Percentiles rank a stretch among this genome's conserved stretches.
Evolutionary conservation across 169 alveolate species (phyloP).

Genomic region (Eimeria nieschulzi): DNA sequence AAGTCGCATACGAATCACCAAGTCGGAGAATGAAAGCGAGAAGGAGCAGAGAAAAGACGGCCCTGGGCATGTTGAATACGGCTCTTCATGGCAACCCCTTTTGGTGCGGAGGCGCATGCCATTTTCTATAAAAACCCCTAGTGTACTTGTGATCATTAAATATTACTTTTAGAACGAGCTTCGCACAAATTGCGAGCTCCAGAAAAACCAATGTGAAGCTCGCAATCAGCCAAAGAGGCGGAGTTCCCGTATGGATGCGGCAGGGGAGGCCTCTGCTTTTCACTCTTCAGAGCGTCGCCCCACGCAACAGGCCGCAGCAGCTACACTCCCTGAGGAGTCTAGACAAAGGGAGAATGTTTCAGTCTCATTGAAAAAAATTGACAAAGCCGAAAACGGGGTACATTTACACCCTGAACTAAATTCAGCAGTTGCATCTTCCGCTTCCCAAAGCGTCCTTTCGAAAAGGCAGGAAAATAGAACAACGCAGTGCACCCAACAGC

Average conservation of each 20-base stretch:
- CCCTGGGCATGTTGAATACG: background rate
- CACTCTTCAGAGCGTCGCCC: background rate
- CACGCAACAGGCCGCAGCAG: background rate
- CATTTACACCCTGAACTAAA: background rate
- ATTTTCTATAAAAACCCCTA: background rate
- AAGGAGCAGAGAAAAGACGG: background rate
- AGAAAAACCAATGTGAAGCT: background rate
- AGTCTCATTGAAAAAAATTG: background rate
- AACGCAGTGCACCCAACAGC: background rate
- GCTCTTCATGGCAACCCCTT: slow-evolving; percentile 23
- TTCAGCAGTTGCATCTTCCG: background rate
- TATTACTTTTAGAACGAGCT: background rate
- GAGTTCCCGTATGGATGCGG: background rate
- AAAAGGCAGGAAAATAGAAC: background rate
- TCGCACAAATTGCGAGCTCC: background rate
- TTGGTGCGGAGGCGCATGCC: background rate
- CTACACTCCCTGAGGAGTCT: background rate
- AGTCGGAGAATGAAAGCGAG: slow-evolving; percentile 6
- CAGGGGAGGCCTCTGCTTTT: background rate
- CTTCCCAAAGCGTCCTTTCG: background rate
- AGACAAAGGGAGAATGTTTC: background rate
- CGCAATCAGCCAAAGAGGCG: background rate
- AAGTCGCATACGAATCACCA: background rate
- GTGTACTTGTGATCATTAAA: background rate
- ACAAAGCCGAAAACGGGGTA: background rate